Evolutionary conservation across 495 filamentous ascomycete genomes (phyloP).

Genomic region (Aspergillus indologenus): DNA sequence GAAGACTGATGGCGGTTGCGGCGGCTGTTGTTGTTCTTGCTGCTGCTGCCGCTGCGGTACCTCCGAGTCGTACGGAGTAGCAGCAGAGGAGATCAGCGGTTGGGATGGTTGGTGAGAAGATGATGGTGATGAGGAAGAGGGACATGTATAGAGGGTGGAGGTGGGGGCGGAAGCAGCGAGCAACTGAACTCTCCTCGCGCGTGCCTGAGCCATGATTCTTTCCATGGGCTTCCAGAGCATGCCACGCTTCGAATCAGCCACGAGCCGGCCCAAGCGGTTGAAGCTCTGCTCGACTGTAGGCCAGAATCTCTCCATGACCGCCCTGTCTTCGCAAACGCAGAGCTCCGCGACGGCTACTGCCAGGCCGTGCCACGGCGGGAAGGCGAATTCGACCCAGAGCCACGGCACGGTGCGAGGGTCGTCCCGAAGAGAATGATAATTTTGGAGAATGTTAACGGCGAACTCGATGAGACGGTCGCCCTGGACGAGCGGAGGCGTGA

Average conservation of each 20-base stretch:
- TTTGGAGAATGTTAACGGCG: slow-evolving; percentile 31
- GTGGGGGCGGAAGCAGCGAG: background rate
- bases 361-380: slow-evolving; percentile 47
- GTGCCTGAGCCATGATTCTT: slow-evolving; percentile 56
- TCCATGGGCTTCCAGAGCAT: slow-evolving; percentile 69
- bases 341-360: slow-evolving; percentile 63
- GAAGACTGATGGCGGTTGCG: background rate
- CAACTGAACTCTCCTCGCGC: slow-evolving; percentile 20
- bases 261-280: slow-evolving; percentile 44
- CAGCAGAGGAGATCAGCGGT: background rate
- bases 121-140: background rate
- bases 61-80: background rate
- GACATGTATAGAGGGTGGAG: background rate
- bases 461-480: slow-evolving; percentile 29
- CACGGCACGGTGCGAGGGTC: slow-evolving; percentile 29
- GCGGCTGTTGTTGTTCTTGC: background rate
- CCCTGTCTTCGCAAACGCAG: slow-evolving; percentile 59
- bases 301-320: slow-evolving; percentile 71
- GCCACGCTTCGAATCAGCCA: slow-evolving; percentile 53
- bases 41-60: background rate
- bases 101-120: background rate
- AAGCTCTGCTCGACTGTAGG: slow-evolving; percentile 59
- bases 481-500: slow-evolving; percentile 26
- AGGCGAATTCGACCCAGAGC: slow-evolving; percentile 40
- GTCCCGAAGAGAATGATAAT: slow-evolving; percentile 17